Evolutionary conservation across 2,329 filamentous ascomycete genomes (phyloP).

Genomic region (Fusarium sp.): DNA sequence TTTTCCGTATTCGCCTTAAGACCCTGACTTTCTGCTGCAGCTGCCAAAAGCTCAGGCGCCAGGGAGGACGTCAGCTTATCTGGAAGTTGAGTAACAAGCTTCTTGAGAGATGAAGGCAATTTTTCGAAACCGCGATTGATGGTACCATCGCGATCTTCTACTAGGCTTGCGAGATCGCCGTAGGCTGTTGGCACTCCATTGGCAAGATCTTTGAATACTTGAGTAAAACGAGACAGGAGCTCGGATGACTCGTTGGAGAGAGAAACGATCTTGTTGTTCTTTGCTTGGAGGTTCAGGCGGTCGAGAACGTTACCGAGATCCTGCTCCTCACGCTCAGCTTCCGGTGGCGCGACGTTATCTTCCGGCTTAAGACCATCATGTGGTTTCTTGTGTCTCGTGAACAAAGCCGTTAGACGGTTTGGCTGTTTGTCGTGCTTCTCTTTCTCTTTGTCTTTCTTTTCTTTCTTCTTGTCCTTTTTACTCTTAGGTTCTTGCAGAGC

Average conservation of each 20-base stretch:
- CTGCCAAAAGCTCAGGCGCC: slow-evolving; percentile 85
- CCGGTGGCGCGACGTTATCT: slow-evolving; percentile 56
- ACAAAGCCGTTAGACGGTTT: slow-evolving; percentile 52
- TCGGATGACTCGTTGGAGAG: slow-evolving; percentile 87
- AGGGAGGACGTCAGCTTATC: slow-evolving; percentile 81
- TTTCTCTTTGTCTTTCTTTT: slow-evolving; percentile 53
- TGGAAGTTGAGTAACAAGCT: slow-evolving; percentile 85
- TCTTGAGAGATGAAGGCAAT: slow-evolving; percentile 84
- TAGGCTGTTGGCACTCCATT: slow-evolving; percentile 95
- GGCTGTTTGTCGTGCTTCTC: slow-evolving; percentile 50
- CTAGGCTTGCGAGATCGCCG: slow-evolving; percentile 77
- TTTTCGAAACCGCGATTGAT: slow-evolving; percentile 71
- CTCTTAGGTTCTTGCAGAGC: slow-evolving; percentile 47
- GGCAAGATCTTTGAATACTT: slow-evolving; percentile 90
- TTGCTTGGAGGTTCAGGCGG: slow-evolving; percentile 82
- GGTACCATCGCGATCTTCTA: slow-evolving; percentile 71
- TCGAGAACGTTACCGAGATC: slow-evolving; percentile 86
- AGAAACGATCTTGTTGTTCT: slow-evolving; percentile 87
- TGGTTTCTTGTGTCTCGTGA: slow-evolving; percentile 55
- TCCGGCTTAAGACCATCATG: slow-evolving; percentile 51
- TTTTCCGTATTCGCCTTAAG: slow-evolving; percentile 66
- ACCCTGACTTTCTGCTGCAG: slow-evolving; percentile 79
- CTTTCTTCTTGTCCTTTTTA: slow-evolving; percentile 47
- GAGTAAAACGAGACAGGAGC: slow-evolving; percentile 84
- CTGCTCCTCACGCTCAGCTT: slow-evolving; percentile 66